Evolutionary conservation across 2,329 filamentous ascomycete species (phyloP).

Genomic region (Fusarium incarnatum): DNA sequence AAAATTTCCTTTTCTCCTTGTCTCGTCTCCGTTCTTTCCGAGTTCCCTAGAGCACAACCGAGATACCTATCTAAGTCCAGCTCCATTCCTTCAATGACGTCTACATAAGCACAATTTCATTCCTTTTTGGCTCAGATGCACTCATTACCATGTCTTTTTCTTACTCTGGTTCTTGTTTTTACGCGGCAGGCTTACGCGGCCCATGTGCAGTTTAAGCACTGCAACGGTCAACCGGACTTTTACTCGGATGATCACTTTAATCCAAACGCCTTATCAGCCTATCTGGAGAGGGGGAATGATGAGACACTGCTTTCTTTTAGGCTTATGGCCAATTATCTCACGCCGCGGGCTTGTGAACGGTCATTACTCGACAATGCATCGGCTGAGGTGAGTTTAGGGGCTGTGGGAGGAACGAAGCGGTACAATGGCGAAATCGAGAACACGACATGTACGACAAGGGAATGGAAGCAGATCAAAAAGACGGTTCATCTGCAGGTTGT

Average conservation of each 20-base stretch:
- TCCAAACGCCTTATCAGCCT: conserved; percentile 1
- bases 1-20: conserved; percentile 2
- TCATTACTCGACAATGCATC: conserved; percentile 21
- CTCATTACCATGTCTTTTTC: conserved; percentile 3
- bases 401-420: conserved; percentile 31
- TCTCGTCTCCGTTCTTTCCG: not conserved
- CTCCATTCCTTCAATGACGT: conserved; percentile 22
- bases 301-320: conserved; percentile 14
- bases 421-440: conserved; percentile 34
- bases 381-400: conserved; percentile 21
- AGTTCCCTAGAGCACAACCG: conserved; percentile 1
- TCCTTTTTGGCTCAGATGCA: conserved; percentile 3
- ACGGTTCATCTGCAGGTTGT: not conserved
- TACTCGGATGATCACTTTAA: not conserved
- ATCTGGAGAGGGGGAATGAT: conserved; percentile 7
- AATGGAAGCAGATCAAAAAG: not conserved
- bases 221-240: conserved; percentile 4
- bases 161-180: conserved; percentile 4
- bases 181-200: conserved; percentile 17
- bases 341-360: conserved; percentile 5
- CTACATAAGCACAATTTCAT: not conserved
- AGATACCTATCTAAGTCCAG: conserved; percentile 3
- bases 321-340: not conserved
- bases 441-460: conserved; percentile 19
- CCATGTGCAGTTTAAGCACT: conserved; percentile 33